Percentiles rank a stretch among this genome's conserved stretches.
phyloP scores from a whole-genome alignment of 1,139 yeast species.

The Geotrichum fermentans region DNA sequence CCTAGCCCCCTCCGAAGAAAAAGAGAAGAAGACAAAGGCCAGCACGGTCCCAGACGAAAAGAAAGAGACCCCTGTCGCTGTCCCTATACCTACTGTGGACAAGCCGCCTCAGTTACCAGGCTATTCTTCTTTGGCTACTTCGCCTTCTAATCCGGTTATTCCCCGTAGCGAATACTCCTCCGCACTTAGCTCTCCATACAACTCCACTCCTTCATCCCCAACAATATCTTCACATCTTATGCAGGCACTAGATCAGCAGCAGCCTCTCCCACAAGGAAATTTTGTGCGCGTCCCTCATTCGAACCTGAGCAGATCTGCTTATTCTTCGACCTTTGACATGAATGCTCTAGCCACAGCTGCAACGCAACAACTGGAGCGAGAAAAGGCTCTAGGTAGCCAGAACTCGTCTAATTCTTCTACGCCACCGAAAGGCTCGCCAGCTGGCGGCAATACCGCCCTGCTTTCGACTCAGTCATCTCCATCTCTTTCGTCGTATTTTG shows the following conservation, averaged over 20 bases:
- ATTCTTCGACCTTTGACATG: slow-evolving; percentile 50
- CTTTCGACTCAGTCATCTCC: slow-evolving; percentile 58
- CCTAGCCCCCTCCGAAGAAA: slow-evolving; percentile 32
- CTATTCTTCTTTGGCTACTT: not conserved
- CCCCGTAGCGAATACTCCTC: slow-evolving; percentile 22
- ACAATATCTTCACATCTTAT: slow-evolving; percentile 13
- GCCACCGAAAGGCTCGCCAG: not conserved
- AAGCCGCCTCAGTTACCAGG: not conserved
- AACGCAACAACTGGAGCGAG: slow-evolving; percentile 64
- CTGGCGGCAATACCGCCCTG: slow-evolving; percentile 9
- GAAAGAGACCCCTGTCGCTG: not conserved
- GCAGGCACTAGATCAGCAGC: slow-evolving; percentile 12
- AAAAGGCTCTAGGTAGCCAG: slow-evolving; percentile 24
- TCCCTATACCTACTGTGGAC: not conserved
- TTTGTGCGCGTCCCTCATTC: slow-evolving; percentile 17
- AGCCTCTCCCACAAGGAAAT: slow-evolving; percentile 14
- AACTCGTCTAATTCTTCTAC: slow-evolving; percentile 1
- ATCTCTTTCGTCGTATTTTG: slow-evolving; percentile 57
- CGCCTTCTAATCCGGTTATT: slow-evolving; percentile 1
- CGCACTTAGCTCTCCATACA: slow-evolving; percentile 24
- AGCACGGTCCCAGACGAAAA: not conserved
- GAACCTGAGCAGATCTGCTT: slow-evolving; percentile 5
- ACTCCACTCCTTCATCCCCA: slow-evolving; percentile 26
- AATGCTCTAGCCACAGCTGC: slow-evolving; percentile 80
- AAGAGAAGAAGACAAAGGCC: not conserved